A percentile compares a stretch with the other conserved stretches of the same genome.
Conservation (phyloP, 106 monocot species). For the Phalaenopsis equestris region DNA sequence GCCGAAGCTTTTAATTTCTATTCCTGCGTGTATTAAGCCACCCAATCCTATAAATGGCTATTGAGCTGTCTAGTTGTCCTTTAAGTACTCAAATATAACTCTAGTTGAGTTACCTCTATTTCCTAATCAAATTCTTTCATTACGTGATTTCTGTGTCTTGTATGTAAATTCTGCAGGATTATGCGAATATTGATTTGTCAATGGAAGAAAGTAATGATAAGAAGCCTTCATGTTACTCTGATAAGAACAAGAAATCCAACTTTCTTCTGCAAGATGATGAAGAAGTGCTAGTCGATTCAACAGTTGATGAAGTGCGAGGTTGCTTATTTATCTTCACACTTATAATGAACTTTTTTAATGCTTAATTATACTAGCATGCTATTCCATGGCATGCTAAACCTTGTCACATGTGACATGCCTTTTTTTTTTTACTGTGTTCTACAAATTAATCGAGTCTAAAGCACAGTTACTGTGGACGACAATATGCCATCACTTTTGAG, state of each 20-base stretch:
- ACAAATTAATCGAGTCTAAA: too few relatives aligned
- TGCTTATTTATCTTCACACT: background rate
- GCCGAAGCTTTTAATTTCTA: too few relatives aligned
- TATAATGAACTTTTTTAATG: background rate
- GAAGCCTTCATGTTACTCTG: background rate
- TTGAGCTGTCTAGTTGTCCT: too few relatives aligned
- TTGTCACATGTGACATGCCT: too few relatives aligned
- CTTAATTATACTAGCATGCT: background rate
- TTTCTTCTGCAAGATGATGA: slow-evolving; percentile 3
- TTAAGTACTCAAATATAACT: too few relatives aligned
- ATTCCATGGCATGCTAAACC: background rate
- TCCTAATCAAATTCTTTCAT: background rate
- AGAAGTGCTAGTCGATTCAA: slow-evolving; percentile 3
- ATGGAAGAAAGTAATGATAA: background rate
- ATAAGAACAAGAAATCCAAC: background rate
- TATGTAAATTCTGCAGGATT: background rate
- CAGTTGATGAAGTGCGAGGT: background rate
- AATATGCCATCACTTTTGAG: too few relatives aligned
- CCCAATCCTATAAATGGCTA: too few relatives aligned
- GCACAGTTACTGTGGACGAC: too few relatives aligned
- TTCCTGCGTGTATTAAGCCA: too few relatives aligned
- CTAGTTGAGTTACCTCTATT: background rate
- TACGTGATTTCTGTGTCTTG: background rate
- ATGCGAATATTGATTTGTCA: background rate
- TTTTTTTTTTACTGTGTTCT: too few relatives aligned